These are phyloP conservation scores for Goffeauzyma gilvescens DNA, from an alignment of 768 basidiomycete species.

Conservation along the genomic window DNA sequence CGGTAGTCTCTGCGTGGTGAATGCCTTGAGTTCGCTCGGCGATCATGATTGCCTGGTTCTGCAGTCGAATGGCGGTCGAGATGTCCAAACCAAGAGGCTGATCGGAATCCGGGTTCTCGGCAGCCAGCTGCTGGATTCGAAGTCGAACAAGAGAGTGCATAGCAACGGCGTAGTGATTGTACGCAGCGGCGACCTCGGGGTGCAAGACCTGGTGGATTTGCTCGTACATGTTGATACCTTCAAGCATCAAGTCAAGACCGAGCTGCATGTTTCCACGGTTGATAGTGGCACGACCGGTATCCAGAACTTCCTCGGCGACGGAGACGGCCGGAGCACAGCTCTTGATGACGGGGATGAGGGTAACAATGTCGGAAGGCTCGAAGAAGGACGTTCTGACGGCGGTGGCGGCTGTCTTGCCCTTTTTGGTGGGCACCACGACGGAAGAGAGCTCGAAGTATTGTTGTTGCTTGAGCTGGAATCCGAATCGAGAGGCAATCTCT, in stretches of 20 bases:
- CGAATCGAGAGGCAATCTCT: conserved; percentile 33
- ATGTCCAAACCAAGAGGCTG: conserved; percentile 28
- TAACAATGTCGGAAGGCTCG: conserved; percentile 33
- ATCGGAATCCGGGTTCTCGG: conserved; percentile 27
- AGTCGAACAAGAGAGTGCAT: conserved; percentile 32
- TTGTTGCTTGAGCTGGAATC: conserved; percentile 33
- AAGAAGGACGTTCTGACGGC: conserved; percentile 21
- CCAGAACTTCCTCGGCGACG: conserved; percentile 34
- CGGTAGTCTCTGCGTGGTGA: conserved; percentile 32
- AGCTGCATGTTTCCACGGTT: conserved; percentile 30
- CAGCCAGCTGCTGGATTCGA: conserved; percentile 23
- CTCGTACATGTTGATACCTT: conserved; percentile 34
- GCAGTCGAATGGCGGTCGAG: conserved; percentile 30
- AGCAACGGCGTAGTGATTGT: conserved; percentile 33
- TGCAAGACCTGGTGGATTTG: conserved; percentile 35
- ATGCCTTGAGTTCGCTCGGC: conserved; percentile 34
- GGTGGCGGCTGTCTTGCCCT: conserved; percentile 1
- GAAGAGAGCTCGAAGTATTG: conserved; percentile 27
- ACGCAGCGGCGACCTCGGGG: conserved; percentile 34
- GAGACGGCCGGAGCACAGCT: conserved; percentile 30
- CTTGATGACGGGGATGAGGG: conserved; percentile 33
- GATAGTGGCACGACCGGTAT: conserved; percentile 31
- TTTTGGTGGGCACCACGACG: conserved; percentile 5
- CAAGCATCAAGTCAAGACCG: conserved; percentile 34
- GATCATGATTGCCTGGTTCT: conserved; percentile 35